Evolutionary conservation across 202 grass and related monocot species (phyloP), one percentile per base, ranked within the genome.

Genomic region (Sporobolus alterniflorus): DNA sequence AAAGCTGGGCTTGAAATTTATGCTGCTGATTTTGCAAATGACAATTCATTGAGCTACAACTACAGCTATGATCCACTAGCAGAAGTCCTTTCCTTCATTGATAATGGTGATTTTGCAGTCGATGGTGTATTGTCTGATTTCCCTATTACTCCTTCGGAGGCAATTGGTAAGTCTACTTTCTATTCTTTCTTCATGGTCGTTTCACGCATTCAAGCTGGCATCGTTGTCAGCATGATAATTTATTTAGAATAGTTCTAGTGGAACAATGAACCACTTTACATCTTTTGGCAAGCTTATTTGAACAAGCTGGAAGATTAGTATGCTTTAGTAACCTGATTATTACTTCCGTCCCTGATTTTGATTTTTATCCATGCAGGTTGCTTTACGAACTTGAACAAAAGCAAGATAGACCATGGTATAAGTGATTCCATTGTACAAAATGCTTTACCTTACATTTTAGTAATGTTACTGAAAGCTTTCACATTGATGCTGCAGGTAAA

Each of bases 61-160:
- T 98, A 95, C 69, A 98, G 96, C 86, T 96, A 83, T 71, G 96
- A 98, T 88, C 96, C 96, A 43, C 75, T 96, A 73, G 20, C 85
- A 9, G 96, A 99, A 82, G 86, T 73, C 71, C 88, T 99, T 75
- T 4, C 5, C 59, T 99, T 91, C 52, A 60, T 94, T 24, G 89
- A 96, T 54, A 93, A 98, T 21, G 89, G 81, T 24, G 68, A 52
- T 52, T 99, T 99, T 83, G 85, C 85, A 57, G 91, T 99, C 66
- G 93, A 99, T 77, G 93, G 93, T 30, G 81, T 99, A 8, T 34
- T 99, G 78, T 72, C 89, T n/a, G 96, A 99, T 85, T 94, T 89
- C 61, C 96, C 96, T 20, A 90, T 92, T 54, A 99, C 96, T 73
- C 69, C 91, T 47, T 67, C 76, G 70, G 49, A 71, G 24, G 96